phyloP scores from a whole-genome alignment of 208 protist genomes.

The Acanthamoeba polyphaga region DNA sequence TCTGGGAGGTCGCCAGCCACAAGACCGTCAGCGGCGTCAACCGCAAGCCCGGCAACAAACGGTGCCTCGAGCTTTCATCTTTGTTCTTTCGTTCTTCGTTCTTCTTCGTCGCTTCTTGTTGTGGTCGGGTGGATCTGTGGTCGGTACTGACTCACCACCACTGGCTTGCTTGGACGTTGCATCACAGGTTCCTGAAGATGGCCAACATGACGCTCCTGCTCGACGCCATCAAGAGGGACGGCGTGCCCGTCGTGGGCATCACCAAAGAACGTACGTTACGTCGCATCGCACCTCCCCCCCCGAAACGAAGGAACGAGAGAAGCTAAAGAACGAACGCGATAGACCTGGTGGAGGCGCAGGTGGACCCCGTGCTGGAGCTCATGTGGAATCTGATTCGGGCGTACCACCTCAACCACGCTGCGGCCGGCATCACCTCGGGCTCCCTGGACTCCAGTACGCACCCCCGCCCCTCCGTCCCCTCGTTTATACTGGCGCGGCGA shows the following conservation, averaged over 20 bases:
- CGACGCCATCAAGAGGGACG: constrained; percentile 39
- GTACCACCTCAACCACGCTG: constrained; percentile 44
- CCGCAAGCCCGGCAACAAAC: constrained; percentile 59
- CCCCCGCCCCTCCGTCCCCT: no score
- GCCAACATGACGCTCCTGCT: constrained; percentile 36
- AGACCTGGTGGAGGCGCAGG: constrained; percentile 42
- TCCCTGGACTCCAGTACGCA: constrained; percentile 11
- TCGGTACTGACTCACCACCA: no score
- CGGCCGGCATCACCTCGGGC: background rate
- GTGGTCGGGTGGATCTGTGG: background rate
- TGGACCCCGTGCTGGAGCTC: background rate
- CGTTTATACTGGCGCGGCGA: background rate
- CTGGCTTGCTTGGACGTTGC: no score
- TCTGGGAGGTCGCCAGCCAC: constrained; percentile 5
- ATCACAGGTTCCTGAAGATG: constrained; percentile 10
- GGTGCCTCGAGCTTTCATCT: background rate
- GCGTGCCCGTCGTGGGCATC: constrained; percentile 10
- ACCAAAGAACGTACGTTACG: constrained; percentile 2
- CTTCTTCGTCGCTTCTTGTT: background rate
- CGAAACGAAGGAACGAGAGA: no score
- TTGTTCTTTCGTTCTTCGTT: background rate
- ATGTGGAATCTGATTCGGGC: constrained; percentile 26
- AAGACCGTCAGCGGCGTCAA: constrained; percentile 45
- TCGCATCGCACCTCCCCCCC: background rate
- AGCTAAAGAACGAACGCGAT: background rate